Base-by-base conservation (phyloP, 345 rosid genomes). In the Gossypium raimondii region DNA sequence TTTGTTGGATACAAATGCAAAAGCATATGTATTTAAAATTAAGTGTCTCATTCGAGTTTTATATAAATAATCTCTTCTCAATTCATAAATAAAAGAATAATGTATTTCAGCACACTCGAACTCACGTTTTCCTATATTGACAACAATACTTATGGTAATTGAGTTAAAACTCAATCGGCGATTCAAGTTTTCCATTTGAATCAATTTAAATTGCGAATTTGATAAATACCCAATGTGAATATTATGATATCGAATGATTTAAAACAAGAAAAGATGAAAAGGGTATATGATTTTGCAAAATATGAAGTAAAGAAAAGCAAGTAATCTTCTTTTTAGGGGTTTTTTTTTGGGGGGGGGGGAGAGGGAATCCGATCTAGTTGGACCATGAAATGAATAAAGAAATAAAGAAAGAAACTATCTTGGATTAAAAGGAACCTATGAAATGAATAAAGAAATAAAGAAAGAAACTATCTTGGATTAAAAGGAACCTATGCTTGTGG, bases 401-500 rank as follows among this genome's bases (percentile, higher is more conserved):
- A 41, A 41, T 0, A 57, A 20, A 10, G 13, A 11, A 64, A 68
- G 41, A 20, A n/a, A 64, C 70, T 56, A 29, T 70, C 73, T 75
- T 79, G 56, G 62, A 20, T 75, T 64, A 69, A 48, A 75, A 79
- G 78, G 78, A 47, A 75, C 55, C 73, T 16, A 56, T 75, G 45
- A 38, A 11, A 62, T 62, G 56, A 74, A 68, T 38, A 17, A 38
- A 34, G 12, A 18, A 41, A 41, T 0, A 57, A 20, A 10, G 13
- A 11, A 64, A 68, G 41, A 20, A n/a, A 64, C 69, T 56, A 29
- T 70, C 73, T 75, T 79, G 56, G 62, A 20, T 75, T 64, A 69
- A 47, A 75, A 79, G 78, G 78, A 47, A 75, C 55, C 73, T 16
- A 56, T 75, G 45, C 43, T 9, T 48, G 76, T 51, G 65, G 75